Evolutionary conservation across 73 alveolate species (phyloP).

Genomic region (Paramecium tetraurelia): DNA sequence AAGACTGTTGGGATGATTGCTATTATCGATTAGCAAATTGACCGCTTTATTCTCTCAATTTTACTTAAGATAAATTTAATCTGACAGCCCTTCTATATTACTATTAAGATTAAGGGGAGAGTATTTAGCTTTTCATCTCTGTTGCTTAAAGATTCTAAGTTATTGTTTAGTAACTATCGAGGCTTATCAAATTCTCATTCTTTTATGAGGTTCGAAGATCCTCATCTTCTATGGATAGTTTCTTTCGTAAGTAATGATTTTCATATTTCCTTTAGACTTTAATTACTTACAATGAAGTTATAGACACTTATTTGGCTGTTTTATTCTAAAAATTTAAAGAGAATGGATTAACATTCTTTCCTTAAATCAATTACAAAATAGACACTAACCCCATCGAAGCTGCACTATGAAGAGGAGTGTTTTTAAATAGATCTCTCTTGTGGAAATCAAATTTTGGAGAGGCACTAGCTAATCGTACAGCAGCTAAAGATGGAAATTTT

Average conservation of each 20-base stretch:
- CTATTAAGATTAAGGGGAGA: background rate
- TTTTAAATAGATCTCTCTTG: background rate
- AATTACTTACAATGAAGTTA: background rate
- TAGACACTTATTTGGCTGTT: conserved; percentile 21
- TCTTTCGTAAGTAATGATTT: background rate
- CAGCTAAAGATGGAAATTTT: conserved; percentile 9
- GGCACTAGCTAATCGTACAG: background rate
- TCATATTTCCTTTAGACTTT: conserved; percentile 15
- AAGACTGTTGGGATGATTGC: background rate
- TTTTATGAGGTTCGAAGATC: background rate
- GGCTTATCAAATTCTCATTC: background rate
- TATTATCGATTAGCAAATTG: background rate
- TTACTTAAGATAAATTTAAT: background rate
- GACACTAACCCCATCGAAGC: background rate
- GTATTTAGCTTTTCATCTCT: background rate
- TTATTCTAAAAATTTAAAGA: background rate
- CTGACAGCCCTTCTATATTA: background rate
- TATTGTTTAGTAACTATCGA: background rate
- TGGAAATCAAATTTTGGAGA: background rate
- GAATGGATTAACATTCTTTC: background rate
- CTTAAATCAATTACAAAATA: background rate
- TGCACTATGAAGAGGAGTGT: conserved; percentile 18
- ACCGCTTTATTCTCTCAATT: background rate
- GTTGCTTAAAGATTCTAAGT: background rate
- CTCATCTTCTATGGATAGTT: background rate